Percentiles rank a stretch among this genome's conserved stretches.
These are phyloP conservation scores for Fusarium napiforme DNA, from an alignment of 2,329 filamentous ascomycete species.

Conservation along the genomic window DNA sequence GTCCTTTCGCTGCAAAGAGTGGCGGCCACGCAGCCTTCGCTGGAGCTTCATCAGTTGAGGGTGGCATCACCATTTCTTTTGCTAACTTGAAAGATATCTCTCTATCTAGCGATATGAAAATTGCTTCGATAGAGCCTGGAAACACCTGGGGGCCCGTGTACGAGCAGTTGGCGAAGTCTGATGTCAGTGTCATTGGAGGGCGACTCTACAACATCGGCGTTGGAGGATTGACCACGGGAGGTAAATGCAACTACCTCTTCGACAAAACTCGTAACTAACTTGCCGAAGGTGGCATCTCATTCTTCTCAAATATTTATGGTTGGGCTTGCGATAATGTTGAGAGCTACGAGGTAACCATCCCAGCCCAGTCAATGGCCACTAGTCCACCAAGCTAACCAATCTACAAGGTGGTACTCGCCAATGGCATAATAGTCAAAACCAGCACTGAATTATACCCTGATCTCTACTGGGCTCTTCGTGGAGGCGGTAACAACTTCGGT, in stretches of 20 bases:
- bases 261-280: rapidly evolving
- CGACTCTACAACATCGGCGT: conserved; percentile 55
- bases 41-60: conserved; percentile 51
- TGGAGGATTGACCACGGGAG: conserved; percentile 53
- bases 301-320: conserved; percentile 53
- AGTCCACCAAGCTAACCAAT: background rate
- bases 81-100: conserved; percentile 49
- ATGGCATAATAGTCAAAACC: conserved; percentile 13
- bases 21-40: conserved; percentile 59
- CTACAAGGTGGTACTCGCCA: conserved; percentile 16
- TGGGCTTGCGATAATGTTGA: conserved; percentile 54
- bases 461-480: conserved; percentile 56
- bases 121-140: conserved; percentile 52
- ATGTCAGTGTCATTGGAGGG: conserved; percentile 53
- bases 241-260: background rate
- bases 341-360: conserved; percentile 40
- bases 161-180: conserved; percentile 45
- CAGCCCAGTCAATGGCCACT: background rate
- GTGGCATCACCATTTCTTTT: conserved; percentile 52
- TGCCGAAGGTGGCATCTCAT: conserved; percentile 54
- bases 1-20: conserved; percentile 52
- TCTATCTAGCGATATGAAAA: conserved; percentile 45
- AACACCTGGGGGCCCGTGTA: conserved; percentile 55
- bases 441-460: conserved; percentile 47
- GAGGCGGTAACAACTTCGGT: conserved; percentile 49